Conservation (phyloP, 495 filamentous ascomycete genomes). For the Recurvomyces mirabilis region DNA sequence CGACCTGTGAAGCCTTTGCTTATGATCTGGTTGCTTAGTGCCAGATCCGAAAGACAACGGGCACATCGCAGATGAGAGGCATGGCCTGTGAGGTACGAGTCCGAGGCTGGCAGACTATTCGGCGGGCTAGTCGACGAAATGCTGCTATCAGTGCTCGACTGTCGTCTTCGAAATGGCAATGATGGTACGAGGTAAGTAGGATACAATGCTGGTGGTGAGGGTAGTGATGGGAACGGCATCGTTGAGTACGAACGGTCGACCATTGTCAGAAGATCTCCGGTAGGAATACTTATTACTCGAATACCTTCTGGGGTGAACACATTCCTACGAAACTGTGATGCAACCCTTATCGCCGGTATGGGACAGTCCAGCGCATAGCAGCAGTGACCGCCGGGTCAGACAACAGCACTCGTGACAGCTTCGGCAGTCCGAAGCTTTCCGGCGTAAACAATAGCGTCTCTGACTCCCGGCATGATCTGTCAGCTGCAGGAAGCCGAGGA, state of each 20-base stretch:
- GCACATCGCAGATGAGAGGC: constrained; percentile 59
- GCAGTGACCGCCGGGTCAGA: too few species aligned
- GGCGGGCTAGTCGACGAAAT: constrained; percentile 18
- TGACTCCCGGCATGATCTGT: too few species aligned
- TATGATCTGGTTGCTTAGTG: constrained; percentile 67
- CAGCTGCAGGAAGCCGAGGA: not conserved
- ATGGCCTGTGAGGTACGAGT: constrained; percentile 39
- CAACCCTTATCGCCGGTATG: too few species aligned
- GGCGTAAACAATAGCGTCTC: not conserved
- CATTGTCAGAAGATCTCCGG: too few species aligned
- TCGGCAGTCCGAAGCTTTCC: too few species aligned
- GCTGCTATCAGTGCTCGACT: constrained; percentile 27
- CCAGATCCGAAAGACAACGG: constrained; percentile 63
- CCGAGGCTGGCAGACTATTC: constrained; percentile 15
- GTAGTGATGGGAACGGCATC: constrained; percentile 21
- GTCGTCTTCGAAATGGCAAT: constrained; percentile 38
- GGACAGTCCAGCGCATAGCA: too few species aligned
- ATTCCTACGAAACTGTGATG: too few species aligned
- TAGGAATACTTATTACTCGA: too few species aligned
- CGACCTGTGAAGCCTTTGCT: constrained; percentile 87
- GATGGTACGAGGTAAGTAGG: constrained; percentile 45
- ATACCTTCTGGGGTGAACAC: too few species aligned
- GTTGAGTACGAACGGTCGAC: not conserved
- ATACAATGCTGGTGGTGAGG: constrained; percentile 29
- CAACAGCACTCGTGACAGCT: too few species aligned